Conservation (phyloP, 2,329 filamentous ascomycete species). For the Blastomyces percursus region DNA sequence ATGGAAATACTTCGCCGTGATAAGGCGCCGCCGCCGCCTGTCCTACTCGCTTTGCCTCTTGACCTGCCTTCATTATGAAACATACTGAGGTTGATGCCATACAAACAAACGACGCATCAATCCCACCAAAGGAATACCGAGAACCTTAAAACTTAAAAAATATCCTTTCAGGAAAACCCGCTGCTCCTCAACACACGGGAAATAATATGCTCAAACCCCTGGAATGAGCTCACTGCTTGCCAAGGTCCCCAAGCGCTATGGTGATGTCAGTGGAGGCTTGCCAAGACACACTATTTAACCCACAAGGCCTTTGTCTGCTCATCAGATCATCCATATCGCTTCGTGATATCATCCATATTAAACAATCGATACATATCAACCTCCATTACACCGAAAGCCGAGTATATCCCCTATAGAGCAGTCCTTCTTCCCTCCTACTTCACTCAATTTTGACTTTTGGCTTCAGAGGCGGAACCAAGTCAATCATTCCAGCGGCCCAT, state of each 20-base stretch:
- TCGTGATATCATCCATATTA: not conserved
- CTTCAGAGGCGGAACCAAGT: not conserved
- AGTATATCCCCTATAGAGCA: not conserved
- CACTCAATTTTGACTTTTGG: no score
- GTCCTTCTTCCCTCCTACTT: not conserved
- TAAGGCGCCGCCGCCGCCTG: no score
- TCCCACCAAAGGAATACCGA: no score
- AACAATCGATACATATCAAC: not conserved
- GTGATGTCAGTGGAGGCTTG: not conserved
- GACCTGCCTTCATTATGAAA: no score
- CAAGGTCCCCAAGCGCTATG: not conserved
- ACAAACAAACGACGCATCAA: no score
- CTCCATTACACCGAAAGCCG: not conserved
- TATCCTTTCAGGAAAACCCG: no score
- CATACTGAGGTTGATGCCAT: no score
- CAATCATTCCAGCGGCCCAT: not conserved
- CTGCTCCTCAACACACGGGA: no score
- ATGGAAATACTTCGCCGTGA: not conserved
- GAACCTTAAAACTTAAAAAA: no score
- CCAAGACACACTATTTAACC: not conserved
- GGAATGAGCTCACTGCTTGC: no score
- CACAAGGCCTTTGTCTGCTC: not conserved
- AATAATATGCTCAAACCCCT: not conserved
- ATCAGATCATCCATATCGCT: not conserved
- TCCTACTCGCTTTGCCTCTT: no score